A percentile compares a stretch with the other conserved stretches of the same genome.
Evolutionary conservation across 1,284 basidiomycete species (phyloP).

Genomic region (Cutaneotrichosporon cutaneum): DNA sequence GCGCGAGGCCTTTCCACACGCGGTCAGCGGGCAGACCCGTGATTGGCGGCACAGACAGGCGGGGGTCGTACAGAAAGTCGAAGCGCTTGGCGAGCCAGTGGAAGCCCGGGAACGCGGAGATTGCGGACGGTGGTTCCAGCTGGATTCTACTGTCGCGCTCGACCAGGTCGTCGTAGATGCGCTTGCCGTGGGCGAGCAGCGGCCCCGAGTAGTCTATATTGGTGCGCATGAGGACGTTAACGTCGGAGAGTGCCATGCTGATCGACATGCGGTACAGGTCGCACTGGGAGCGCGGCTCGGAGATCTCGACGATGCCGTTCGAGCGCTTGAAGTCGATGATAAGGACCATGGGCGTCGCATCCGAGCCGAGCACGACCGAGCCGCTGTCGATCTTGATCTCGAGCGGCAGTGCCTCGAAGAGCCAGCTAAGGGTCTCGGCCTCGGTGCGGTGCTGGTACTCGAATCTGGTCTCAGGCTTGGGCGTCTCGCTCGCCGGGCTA

Average conservation of each 20-base stretch:
- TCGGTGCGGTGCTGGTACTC: conserved; percentile 5
- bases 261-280: conserved; percentile 79
- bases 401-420: conserved; percentile 73
- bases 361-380: conserved; percentile 76
- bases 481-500: background rate
- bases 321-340: conserved; percentile 72
- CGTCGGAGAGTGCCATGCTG: conserved; percentile 66
- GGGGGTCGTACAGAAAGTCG: conserved; percentile 40
- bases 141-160: conserved; percentile 49
- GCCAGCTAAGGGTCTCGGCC: conserved; percentile 34
- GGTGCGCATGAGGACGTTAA: conserved; percentile 66
- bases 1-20: conserved; percentile 55
- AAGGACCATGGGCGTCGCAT: conserved; percentile 74
- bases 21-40: conserved; percentile 40
- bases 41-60: conserved; percentile 41
- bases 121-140: conserved; percentile 37
- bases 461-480: background rate
- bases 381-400: conserved; percentile 71
- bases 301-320: conserved; percentile 73
- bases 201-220: conserved; percentile 72
- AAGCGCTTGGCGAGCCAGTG: conserved; percentile 41
- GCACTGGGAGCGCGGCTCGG: conserved; percentile 69
- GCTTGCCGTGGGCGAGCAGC: conserved; percentile 65
- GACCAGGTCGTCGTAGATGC: conserved; percentile 62
- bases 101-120: conserved; percentile 46